These are phyloP conservation scores for Cercospora beticola DNA, from an alignment of 2,329 filamentous ascomycete genomes.

Conservation along the genomic window DNA sequence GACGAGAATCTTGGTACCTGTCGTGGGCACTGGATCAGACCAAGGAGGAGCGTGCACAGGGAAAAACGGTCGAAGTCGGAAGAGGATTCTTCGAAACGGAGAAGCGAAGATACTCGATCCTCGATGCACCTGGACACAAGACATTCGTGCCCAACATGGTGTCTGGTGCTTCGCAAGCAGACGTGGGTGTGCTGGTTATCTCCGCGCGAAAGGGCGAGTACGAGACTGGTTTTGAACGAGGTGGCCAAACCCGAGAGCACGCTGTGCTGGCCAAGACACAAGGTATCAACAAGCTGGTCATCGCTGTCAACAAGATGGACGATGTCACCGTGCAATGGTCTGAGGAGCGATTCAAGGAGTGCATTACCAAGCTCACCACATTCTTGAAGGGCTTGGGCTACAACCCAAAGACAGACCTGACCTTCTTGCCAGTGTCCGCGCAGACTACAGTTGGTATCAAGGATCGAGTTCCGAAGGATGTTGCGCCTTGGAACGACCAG, in stretches of 20 bases:
- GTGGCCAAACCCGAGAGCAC: slow-evolving; percentile 95
- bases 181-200: slow-evolving; percentile 93
- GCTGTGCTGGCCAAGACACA: slow-evolving; percentile 97
- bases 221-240: slow-evolving; percentile 96
- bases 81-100: slow-evolving; percentile 96
- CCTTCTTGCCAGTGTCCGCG: slow-evolving; percentile 94
- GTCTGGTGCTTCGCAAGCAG: slow-evolving; percentile 71
- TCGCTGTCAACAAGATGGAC: slow-evolving; percentile 99
- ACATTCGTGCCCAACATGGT: slow-evolving; percentile 99
- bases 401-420: slow-evolving; percentile 88
- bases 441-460: slow-evolving; percentile 86
- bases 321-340: slow-evolving; percentile 96
- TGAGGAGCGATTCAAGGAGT: slow-evolving; percentile 88
- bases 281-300: slow-evolving; percentile 92
- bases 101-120: slow-evolving; percentile 91
- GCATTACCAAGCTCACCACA: slow-evolving; percentile 78
- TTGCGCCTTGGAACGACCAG: slow-evolving; percentile 81
- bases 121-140: slow-evolving; percentile 97
- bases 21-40: slow-evolving; percentile 98
- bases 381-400: slow-evolving; percentile 94
- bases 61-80: slow-evolving; percentile 97
- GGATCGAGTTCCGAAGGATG: slow-evolving; percentile 72
- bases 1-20: slow-evolving; percentile 97
- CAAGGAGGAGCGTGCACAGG: slow-evolving; percentile 92
- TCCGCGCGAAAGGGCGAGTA: slow-evolving; percentile 97